Evolutionary conservation across 148 eudicot species (phyloP), one percentile per base, ranked within the genome.

Genomic region (Rhododendron vialii): DNA sequence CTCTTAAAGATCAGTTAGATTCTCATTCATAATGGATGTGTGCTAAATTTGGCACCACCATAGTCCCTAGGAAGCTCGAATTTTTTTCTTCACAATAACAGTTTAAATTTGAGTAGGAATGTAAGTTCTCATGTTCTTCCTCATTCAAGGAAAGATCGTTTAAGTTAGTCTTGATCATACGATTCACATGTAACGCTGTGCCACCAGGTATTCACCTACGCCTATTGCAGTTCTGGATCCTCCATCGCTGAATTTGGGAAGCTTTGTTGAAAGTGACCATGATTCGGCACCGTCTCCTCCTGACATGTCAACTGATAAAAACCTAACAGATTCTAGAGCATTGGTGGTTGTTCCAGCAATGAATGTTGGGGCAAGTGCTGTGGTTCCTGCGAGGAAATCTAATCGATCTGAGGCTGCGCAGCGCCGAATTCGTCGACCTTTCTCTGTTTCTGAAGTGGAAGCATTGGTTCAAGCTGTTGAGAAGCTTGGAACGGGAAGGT

Each of bases 401-500:
- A 95, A 94, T 87, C 90, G 92, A 87, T 85, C 93, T 74, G 99
- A 97, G 80, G 88, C 91, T 80, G 95, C 91, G 38, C 99, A 94
- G 73, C 98, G 98, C 84, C 90, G 98, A 74, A 95, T 97, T 79
- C 99, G 98, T 83, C 87, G 99, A 90, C 99, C 99, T 45, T 97
- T 97, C 89, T 93, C 99, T 88, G 98, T 97, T 78, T 80, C 93
- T 51, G 99, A 97, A 91, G 99, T 97, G 85, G 99, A 97, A 89
- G 95, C 98, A 53, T 89, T 97, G 45, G 98, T 97, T 81, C 95
- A 97, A 83, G 99, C 98, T 36, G 99, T 97, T 86, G 99, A 95
- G 93, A 93, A 97, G 92, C 94, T 97, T 33, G 99, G 99, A 83
- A 97, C 99, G 22, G 99, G 98, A 91, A 97, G 98, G 99, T 97